Evolutionary conservation across 192 early-diverging fungal genomes (phyloP).

Genomic region (Irineochytrium annulatum): DNA sequence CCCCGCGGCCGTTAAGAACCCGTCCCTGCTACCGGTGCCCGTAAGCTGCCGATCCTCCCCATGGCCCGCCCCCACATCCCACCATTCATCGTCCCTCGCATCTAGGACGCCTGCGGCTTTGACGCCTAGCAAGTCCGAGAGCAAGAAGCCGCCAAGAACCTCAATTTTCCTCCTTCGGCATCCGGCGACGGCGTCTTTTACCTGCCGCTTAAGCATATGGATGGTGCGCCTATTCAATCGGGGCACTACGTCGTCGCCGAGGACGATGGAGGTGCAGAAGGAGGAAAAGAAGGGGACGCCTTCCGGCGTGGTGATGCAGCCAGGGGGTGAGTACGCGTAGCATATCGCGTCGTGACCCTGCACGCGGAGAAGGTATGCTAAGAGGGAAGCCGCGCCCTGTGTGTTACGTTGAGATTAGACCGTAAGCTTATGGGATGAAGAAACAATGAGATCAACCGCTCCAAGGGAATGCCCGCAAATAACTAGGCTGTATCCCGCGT

Average conservation of each 20-base stretch:
- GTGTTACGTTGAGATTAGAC: not conserved
- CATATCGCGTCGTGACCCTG: slow-evolving; percentile 17
- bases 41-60: not conserved
- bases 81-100: not conserved
- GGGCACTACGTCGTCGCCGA: slow-evolving; percentile 41
- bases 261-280: slow-evolving; percentile 43
- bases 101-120: slow-evolving; percentile 9
- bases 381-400: slow-evolving; percentile 39
- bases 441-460: slow-evolving; percentile 21
- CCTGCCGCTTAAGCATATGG: slow-evolving; percentile 33
- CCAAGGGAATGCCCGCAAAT: slow-evolving; percentile 46
- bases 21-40: not conserved
- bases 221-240: slow-evolving; percentile 38
- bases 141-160: slow-evolving; percentile 30
- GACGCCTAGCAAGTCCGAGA: slow-evolving; percentile 15
- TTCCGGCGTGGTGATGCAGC: slow-evolving; percentile 35
- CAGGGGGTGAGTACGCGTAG: slow-evolving; percentile 41
- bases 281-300: slow-evolving; percentile 31
- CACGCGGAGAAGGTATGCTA: slow-evolving; percentile 33
- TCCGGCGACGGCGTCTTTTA: slow-evolving; percentile 10
- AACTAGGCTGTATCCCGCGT: slow-evolving; percentile 29
- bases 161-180: slow-evolving; percentile 38
- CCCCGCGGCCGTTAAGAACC: no score
- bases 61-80: not conserved
- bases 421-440: not conserved